phyloP scores from a whole-genome alignment of 2,329 filamentous ascomycete genomes.

The Fusarium coffeatum region DNA sequence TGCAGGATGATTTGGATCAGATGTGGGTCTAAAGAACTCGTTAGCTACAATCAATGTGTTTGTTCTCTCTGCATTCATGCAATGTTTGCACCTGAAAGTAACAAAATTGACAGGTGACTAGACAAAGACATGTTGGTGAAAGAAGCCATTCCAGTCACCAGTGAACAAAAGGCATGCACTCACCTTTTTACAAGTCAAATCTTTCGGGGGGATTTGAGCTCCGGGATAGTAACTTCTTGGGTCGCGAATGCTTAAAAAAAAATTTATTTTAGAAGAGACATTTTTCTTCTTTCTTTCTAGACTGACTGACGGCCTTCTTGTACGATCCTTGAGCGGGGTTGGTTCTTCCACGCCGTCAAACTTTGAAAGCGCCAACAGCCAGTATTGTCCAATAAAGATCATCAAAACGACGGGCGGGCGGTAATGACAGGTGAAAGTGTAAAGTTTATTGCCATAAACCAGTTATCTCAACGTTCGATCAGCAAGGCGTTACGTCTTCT shows the following conservation, averaged over 20 bases:
- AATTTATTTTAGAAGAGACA: neutral
- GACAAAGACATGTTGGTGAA: neutral
- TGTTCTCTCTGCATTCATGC: neutral
- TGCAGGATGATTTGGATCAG: neutral
- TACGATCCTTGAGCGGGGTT: neutral
- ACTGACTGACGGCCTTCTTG: neutral
- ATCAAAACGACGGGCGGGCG: neutral
- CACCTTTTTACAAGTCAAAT: neutral
- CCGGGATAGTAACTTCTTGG: neutral
- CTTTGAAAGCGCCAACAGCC: neutral
- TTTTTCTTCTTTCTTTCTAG: neutral
- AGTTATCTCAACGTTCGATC: conserved; percentile 4
- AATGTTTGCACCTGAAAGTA: neutral
- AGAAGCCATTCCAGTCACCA: neutral
- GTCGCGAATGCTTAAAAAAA: neutral
- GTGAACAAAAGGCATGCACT: neutral
- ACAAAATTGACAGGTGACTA: neutral
- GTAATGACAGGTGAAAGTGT: neutral
- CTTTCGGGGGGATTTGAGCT: neutral
- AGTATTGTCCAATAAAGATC: neutral
- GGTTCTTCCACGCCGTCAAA: neutral
- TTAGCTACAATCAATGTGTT: neutral
- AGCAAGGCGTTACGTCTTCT: neutral
- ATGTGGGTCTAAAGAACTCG: neutral
- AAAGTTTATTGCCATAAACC: neutral